Percentiles rank a stretch among this genome's conserved stretches.
Conservation (phyloP, 2,329 filamentous ascomycete genomes). For the Sarocladium oryzae region DNA sequence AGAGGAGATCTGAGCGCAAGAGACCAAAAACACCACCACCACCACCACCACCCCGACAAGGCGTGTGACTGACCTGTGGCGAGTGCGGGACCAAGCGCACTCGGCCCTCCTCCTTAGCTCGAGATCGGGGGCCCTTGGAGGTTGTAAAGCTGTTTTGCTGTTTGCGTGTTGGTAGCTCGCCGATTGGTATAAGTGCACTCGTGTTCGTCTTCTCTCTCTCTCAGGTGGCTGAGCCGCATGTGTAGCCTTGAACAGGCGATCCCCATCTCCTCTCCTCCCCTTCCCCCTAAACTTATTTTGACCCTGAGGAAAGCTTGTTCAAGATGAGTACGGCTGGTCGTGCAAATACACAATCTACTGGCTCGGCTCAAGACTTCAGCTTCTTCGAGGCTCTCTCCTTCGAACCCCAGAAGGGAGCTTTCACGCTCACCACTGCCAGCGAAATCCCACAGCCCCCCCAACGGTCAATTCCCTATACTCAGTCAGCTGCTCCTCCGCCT, state of each 20-base stretch:
- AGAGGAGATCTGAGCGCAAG: conserved; percentile 7
- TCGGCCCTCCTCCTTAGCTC: no score
- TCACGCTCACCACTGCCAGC: not conserved
- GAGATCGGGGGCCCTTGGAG: no score
- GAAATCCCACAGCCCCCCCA: not conserved
- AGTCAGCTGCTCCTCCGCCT: not conserved
- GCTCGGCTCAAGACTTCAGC: conserved; percentile 8
- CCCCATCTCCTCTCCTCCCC: no score
- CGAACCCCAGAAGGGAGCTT: conserved; percentile 4
- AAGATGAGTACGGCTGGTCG: conserved; percentile 4
- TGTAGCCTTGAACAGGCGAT: no score
- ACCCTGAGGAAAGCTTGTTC: no score
- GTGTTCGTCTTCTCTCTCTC: not conserved
- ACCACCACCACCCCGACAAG: no score
- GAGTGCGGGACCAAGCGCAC: no score
- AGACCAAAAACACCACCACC: no score
- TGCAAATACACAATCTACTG: conserved; percentile 2
- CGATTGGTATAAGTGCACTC: conserved; percentile 1
- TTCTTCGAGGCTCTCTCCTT: conserved; percentile 7
- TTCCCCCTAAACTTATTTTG: no score
- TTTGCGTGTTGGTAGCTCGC: not conserved
- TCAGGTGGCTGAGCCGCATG: not conserved
- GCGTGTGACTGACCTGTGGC: no score
- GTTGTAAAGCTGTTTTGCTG: no score
- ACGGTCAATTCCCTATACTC: not conserved